Evolutionary conservation across 306 rosid genomes (phyloP), one percentile per base, ranked within the genome.

Genomic region (Arachis stenosperma): DNA sequence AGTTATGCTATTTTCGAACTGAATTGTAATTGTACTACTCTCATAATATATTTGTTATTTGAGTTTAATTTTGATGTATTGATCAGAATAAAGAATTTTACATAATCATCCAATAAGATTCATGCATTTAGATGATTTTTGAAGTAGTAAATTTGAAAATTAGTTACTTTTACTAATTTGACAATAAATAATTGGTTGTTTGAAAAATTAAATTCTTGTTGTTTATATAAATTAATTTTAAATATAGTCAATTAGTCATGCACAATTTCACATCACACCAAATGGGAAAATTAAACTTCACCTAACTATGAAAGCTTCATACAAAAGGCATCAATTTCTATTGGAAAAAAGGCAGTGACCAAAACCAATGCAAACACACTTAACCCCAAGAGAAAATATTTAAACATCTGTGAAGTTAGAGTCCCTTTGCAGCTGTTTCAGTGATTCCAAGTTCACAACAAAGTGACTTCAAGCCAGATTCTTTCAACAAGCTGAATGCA

Each of bases 401-500:
- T 62, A 44, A 9, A 10, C 15, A 59, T 4, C 27, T 62, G 13
- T 6, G 1, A 29, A 51, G 47, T 84, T 81, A 89, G 66, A 79
- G 60, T 62, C 85, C 82, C 52, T 44, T 55, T 67, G 91, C 85
- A 75, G 92, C 86, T 54, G 36, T 37, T 43, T 79, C 82, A 42
- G 89, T 48, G 6, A 94, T 87, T 64, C 97, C 99, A 9, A 91
- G 88, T 67, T 90, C 85, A 65, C 76, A 79, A 59, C 81, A 89
- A 29, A 89, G 90, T 61, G 95, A 69, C 36, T 67, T 85, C 78
- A 90, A 72, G 76, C 86, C 74, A 27, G 88, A 87, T 81, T 94
- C 96, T 84, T 84, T 90, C 82, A 89, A 59, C 47, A 94, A 79
- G 84, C 99, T 87, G 90, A 94, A 89, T 63, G 96, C 93, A 13